phyloP scores from a whole-genome alignment of 2,329 filamentous ascomycete species.

The Karstenula rhodostoma region DNA sequence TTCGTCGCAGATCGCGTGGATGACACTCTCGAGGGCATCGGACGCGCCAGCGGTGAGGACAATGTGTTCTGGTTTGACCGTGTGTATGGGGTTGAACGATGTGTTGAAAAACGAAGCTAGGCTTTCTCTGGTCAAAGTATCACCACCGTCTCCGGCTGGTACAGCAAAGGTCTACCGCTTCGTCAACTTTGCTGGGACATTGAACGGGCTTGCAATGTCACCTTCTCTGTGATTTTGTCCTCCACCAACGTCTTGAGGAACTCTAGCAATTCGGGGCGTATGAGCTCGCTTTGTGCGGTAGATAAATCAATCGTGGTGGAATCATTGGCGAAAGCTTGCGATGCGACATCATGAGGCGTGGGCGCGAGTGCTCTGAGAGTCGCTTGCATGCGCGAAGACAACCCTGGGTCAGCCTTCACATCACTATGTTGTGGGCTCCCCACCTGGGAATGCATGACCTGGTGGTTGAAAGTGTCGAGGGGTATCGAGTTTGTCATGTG shows the following conservation, averaged over 20 bases:
- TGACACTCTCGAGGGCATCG: conserved; percentile 37
- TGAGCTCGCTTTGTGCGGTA: conserved; percentile 36
- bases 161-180: conserved; percentile 30
- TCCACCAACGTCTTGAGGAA: conserved; percentile 40
- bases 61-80: conserved; percentile 36
- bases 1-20: conserved; percentile 41
- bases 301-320: conserved; percentile 34
- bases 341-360: conserved; percentile 15
- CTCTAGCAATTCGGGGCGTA: conserved; percentile 35
- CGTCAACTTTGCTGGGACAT: background rate
- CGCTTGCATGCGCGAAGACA: conserved; percentile 33
- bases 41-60: conserved; percentile 38
- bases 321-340: conserved; percentile 23
- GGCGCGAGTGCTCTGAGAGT: conserved; percentile 28
- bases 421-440: conserved; percentile 3
- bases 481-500: background rate
- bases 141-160: conserved; percentile 28
- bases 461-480: conserved; percentile 2
- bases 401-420: conserved; percentile 34
- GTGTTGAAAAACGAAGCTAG: conserved; percentile 40
- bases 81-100: conserved; percentile 38
- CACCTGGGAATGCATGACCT: conserved; percentile 1
- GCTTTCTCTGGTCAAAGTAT: conserved; percentile 27
- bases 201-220: conserved; percentile 7
- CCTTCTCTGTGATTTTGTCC: conserved; percentile 29